Conservation (phyloP, 2,329 filamentous ascomycete genomes). For the Catunica adiposa region DNA sequence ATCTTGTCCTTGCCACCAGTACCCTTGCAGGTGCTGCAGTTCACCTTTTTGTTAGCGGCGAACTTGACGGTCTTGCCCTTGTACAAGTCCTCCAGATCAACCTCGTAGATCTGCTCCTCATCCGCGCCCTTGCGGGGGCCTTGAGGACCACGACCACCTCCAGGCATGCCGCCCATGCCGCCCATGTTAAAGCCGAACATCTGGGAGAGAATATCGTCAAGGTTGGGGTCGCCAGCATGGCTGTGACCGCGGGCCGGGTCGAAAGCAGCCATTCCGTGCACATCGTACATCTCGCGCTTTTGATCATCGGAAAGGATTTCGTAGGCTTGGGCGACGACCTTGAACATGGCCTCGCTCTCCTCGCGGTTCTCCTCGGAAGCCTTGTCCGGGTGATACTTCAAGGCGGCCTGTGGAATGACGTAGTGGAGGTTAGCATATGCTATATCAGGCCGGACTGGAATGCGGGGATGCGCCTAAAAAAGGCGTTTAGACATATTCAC, state of each 20-base stretch:
- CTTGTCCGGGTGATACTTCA: constrained; percentile 89
- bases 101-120: constrained; percentile 81
- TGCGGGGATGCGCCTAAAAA: not conserved
- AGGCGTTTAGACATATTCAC: constrained; percentile 18
- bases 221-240: constrained; percentile 49
- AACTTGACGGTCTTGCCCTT: constrained; percentile 98
- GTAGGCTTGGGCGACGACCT: constrained; percentile 82
- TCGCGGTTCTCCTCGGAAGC: constrained; percentile 71
- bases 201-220: constrained; percentile 83
- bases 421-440: not conserved
- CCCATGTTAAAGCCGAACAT: constrained; percentile 68
- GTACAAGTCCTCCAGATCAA: constrained; percentile 87
- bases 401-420: constrained; percentile 56
- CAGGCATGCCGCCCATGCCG: constrained; percentile 33
- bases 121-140: constrained; percentile 57
- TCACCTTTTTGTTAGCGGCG: constrained; percentile 77
- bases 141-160: constrained; percentile 34
- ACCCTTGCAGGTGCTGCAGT: constrained; percentile 78
- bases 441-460: not conserved
- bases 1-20: constrained; percentile 82
- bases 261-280: constrained; percentile 90
- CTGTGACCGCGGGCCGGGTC: constrained; percentile 42
- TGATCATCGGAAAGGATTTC: constrained; percentile 95
- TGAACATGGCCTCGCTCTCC: constrained; percentile 83
- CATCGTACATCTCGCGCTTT: constrained; percentile 81